Conservation (phyloP, 2,329 filamentous ascomycete species). For the Ascochyta lentis region DNA sequence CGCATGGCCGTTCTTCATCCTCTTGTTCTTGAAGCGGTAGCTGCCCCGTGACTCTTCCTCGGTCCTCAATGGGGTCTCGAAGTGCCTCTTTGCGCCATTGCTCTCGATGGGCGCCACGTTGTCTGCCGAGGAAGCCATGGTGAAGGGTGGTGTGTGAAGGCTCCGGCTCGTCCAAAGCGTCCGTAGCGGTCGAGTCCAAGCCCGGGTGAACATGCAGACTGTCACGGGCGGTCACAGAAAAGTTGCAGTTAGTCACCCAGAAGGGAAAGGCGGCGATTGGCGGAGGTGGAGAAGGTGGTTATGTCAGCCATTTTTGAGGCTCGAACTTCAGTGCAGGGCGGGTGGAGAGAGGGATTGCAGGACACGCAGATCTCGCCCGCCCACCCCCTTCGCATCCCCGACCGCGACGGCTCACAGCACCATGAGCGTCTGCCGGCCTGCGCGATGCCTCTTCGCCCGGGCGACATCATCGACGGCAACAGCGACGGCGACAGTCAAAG, state of each 20-base stretch:
- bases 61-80: conserved; percentile 41
- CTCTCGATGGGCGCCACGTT: conserved; percentile 40
- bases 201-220: conserved; percentile 30
- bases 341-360: background rate
- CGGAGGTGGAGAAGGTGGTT: conserved; percentile 18
- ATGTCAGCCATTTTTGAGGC: conserved; percentile 30
- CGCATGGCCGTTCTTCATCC: conserved; percentile 53
- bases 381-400: background rate
- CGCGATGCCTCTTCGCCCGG: conserved; percentile 51
- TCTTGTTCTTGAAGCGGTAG: conserved; percentile 55
- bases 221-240: conserved; percentile 22
- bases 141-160: conserved; percentile 25
- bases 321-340: background rate
- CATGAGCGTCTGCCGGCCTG: conserved; percentile 53
- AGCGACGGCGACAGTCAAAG: conserved; percentile 28
- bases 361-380: conserved; percentile 10
- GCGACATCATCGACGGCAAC: conserved; percentile 28
- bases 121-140: conserved; percentile 44
- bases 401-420: conserved; percentile 22
- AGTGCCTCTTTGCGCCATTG: conserved; percentile 44
- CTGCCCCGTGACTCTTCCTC: conserved; percentile 45
- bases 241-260: conserved; percentile 33
- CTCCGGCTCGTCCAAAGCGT: conserved; percentile 30
- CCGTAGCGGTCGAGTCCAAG: conserved; percentile 35
- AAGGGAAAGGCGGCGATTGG: conserved; percentile 36